Evolutionary conservation across 805 yeast species (phyloP).

Genomic region (Lipomyces orientalis): DNA sequence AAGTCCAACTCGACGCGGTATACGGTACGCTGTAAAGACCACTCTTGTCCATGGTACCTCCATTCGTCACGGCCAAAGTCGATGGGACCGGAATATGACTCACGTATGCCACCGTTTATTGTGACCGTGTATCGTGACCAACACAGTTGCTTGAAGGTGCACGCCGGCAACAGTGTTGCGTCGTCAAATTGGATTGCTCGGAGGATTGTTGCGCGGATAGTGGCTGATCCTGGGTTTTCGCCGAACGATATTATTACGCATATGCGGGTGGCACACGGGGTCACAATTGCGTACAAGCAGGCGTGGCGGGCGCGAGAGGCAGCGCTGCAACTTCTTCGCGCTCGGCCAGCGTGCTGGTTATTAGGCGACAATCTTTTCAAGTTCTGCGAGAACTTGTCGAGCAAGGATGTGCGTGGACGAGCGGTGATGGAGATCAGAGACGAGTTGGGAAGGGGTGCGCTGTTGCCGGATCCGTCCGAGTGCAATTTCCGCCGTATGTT

Average conservation of each 20-base stretch:
- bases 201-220: slow-evolving; percentile 13
- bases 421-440: slow-evolving; percentile 23
- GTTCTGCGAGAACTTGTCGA: slow-evolving; percentile 6
- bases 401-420: slow-evolving; percentile 13
- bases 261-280: slow-evolving; percentile 15
- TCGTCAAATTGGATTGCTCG: slow-evolving; percentile 32
- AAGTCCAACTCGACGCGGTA: slow-evolving; percentile 30
- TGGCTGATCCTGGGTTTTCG: slow-evolving; percentile 16
- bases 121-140: slow-evolving; percentile 19
- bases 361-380: slow-evolving; percentile 10
- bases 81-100: background rate
- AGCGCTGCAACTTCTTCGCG: slow-evolving; percentile 15
- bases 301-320: slow-evolving; percentile 35
- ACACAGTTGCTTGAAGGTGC: slow-evolving; percentile 22
- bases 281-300: slow-evolving; percentile 30
- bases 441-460: slow-evolving; percentile 26
- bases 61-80: slow-evolving; percentile 24
- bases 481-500: slow-evolving; percentile 27
- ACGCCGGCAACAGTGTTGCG: slow-evolving; percentile 16
- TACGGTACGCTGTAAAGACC: slow-evolving; percentile 31
- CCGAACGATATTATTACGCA: slow-evolving; percentile 20
- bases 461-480: slow-evolving; percentile 23
- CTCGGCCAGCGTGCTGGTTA: slow-evolving; percentile 16
- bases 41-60: slow-evolving; percentile 29
- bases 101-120: slow-evolving; percentile 16